Base-by-base conservation (phyloP, 768 basidiomycete genomes). In the Cubamyces lactineus region DNA sequence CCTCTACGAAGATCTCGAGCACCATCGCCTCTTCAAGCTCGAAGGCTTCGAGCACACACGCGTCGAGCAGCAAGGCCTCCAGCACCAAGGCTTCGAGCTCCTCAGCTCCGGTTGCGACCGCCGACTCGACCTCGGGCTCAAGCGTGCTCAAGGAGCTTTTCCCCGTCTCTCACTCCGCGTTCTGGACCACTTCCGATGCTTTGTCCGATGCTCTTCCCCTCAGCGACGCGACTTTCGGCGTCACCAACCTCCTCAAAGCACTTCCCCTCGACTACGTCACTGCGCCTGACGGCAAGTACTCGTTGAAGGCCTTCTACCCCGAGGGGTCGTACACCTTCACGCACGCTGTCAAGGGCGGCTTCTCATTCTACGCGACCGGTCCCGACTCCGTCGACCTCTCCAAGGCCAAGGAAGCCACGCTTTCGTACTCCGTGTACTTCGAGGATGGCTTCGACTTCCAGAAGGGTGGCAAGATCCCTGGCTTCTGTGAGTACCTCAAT, bases 331-430 rank as follows among this genome's bases (percentile, higher is more conserved):
- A 80, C 73, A 84, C 77, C 16, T 82, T 81, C 67, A 70, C 71
- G 13, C 74, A 79, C 63, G 47, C 69, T 19, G 81, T 81, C 15
- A 75, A 74, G 54, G 86, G 87, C 56, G 88, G 88, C 17, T 75
- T 89, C 70, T 87, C 86, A 19, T 88, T 91, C 80, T 91, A 91
- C 72, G 81, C 87, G 46, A 80, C 82, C 43, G 89, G 87, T 2
- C 83, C 85, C 6, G 30, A 65, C 39, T 66, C 72, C 62, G 77
- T 86, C 48, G 81, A 85, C 70, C 74, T 88, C 62, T 80, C 79
- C 53, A 80, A 74, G 3, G 89, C 87, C 19, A 87, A 84, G 70
- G 88, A 90, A 66, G 83, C 84, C 13, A 85, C 85, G 2, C 82
- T 91, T 66, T 82, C 73, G 4, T 83, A 82, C 75, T 83, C 85